Conservation (phyloP, 768 basidiomycete species). For the Sporobolomyces pararoseus region DNA sequence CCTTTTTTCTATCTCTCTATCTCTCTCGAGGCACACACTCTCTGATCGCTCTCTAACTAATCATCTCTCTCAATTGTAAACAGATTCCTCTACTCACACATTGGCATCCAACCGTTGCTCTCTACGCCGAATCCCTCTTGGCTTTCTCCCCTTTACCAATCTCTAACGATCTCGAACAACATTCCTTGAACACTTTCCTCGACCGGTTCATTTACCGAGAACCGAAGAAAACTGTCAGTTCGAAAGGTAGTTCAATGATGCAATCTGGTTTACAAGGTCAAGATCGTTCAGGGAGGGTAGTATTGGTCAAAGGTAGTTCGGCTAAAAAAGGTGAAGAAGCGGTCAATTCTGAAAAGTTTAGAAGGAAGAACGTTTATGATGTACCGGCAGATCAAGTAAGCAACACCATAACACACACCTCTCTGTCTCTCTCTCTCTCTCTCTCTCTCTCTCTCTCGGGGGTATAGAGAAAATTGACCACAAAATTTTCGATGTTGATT, state of each 20-base stretch:
- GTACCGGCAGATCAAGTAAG: conserved; percentile 69
- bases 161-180: conserved; percentile 80
- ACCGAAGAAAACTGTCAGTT: conserved; percentile 66
- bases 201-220: conserved; percentile 98
- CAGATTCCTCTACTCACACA: conserved; percentile 77
- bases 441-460: conserved; percentile 2
- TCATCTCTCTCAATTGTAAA: too few relatives aligned
- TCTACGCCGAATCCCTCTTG: conserved; percentile 80
- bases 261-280: conserved; percentile 71
- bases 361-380: conserved; percentile 64
- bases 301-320: conserved; percentile 60
- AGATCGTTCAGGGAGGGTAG: conserved; percentile 58
- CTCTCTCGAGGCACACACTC: not conserved
- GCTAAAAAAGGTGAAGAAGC: conserved; percentile 58
- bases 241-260: conserved; percentile 86
- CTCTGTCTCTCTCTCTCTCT: not conserved
- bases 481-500: too few relatives aligned
- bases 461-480: not conserved
- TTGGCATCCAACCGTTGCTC: conserved; percentile 82
- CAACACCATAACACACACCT: too few relatives aligned
- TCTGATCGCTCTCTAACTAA: too few relatives aligned
- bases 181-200: conserved; percentile 90
- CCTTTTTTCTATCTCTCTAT: not conserved
- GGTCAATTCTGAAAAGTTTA: conserved; percentile 73
- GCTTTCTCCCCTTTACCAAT: conserved; percentile 68